These are phyloP conservation scores for Hansenula sp. DNA, from an alignment of 1,139 yeast species.

Conservation along the genomic window DNA sequence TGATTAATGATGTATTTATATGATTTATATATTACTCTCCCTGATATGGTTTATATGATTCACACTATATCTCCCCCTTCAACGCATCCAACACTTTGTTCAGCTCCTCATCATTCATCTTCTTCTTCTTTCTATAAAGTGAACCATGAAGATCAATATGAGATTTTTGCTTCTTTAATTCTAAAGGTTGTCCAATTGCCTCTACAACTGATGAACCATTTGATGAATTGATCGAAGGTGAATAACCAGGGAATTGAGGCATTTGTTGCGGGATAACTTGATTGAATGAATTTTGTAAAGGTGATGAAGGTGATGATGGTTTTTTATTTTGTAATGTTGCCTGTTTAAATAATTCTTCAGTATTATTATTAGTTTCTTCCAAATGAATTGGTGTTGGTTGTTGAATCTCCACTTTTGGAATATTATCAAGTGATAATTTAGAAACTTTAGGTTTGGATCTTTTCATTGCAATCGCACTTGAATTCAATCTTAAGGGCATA, in stretches of 20 bases:
- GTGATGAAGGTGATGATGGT: slow-evolving; percentile 1
- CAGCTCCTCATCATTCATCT: too few species aligned
- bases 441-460: neutral
- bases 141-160: slow-evolving; percentile 1
- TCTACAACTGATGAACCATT: neutral
- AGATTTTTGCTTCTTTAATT: neutral
- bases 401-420: slow-evolving; percentile 9
- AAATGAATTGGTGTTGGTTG: slow-evolving; percentile 13
- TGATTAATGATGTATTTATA: too few species aligned
- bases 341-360: neutral
- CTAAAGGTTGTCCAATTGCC: neutral
- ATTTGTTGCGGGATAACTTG: neutral
- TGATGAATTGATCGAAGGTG: neutral
- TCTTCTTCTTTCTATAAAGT: neutral
- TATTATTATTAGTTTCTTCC: too few species aligned
- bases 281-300: neutral
- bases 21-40: too few species aligned
- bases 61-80: neutral
- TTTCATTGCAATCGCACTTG: neutral
- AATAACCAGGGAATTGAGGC: neutral
- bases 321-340: neutral
- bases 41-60: neutral
- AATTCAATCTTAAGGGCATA: neutral
- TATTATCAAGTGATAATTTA: slow-evolving; percentile 1
- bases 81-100: slow-evolving; percentile 3